phyloP scores from a whole-genome alignment of 2,329 filamentous ascomycete species.

The Trichothecium sympodiale region DNA sequence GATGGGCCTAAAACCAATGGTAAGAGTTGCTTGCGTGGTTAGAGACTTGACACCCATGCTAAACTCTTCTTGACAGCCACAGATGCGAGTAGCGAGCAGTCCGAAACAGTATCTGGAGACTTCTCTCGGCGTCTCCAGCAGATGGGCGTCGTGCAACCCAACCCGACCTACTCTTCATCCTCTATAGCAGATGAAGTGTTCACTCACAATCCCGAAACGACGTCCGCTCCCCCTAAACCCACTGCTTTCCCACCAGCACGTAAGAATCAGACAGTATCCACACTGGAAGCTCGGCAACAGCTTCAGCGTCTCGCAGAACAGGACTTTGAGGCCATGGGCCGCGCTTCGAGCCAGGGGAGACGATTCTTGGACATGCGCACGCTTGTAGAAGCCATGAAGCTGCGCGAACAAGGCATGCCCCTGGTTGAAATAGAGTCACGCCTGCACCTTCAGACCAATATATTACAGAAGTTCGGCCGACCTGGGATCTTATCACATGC shows the following conservation, averaged over 20 bases:
- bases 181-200: constrained; percentile 25
- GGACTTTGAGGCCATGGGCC: constrained; percentile 31
- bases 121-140: constrained; percentile 40
- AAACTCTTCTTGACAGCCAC: constrained; percentile 19
- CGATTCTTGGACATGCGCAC: constrained; percentile 37
- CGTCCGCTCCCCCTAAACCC: too few relatives aligned
- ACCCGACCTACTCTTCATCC: constrained; percentile 40
- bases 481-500: constrained; percentile 25
- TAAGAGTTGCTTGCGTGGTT: constrained; percentile 10
- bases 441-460: constrained; percentile 31
- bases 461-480: constrained; percentile 33
- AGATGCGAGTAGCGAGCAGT: constrained; percentile 26
- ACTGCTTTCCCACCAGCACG: constrained; percentile 3
- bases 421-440: constrained; percentile 32
- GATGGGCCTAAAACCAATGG: constrained; percentile 18
- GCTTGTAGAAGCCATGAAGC: constrained; percentile 31
- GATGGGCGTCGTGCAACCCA: constrained; percentile 44
- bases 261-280: constrained; percentile 35
- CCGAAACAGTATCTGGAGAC: constrained; percentile 28
- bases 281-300: constrained; percentile 34
- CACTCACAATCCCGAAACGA: too few relatives aligned
- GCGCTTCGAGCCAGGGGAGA: constrained; percentile 18
- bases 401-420: constrained; percentile 28
- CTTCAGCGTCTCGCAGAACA: constrained; percentile 31
- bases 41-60: background rate